Percentiles rank a stretch among this genome's conserved stretches.
phyloP scores from a whole-genome alignment of 2,329 filamentous ascomycete genomes.

The Fusarium subtropicale region DNA sequence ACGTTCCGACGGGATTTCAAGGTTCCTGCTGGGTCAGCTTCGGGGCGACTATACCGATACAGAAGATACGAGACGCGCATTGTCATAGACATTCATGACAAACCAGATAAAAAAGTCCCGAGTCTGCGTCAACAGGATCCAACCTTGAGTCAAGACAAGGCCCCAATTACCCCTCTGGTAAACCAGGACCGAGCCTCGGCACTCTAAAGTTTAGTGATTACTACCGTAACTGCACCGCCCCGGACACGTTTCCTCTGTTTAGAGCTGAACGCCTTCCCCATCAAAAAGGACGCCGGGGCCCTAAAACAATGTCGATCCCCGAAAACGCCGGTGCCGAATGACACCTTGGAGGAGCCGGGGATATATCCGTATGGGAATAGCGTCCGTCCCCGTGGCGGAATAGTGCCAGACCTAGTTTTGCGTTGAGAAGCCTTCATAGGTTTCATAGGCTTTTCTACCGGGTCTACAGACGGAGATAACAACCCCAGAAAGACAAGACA shows the following conservation, averaged over 20 bases:
- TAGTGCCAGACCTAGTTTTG: conserved; percentile 13
- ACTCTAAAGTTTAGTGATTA: conserved; percentile 1
- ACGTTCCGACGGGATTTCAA: not conserved
- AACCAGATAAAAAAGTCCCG: conserved; percentile 1
- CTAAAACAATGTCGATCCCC: conserved; percentile 33
- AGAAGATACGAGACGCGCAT: conserved; percentile 5
- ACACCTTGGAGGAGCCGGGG: conserved; percentile 26
- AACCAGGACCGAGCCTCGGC: conserved; percentile 21
- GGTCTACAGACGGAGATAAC: conserved; percentile 32
- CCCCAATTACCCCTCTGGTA: conserved; percentile 25
- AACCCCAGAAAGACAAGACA: conserved; percentile 34
- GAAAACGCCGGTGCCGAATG: conserved; percentile 33
- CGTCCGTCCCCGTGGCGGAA: conserved; percentile 31
- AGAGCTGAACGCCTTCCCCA: conserved; percentile 25
- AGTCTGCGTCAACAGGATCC: not conserved
- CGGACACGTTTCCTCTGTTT: conserved; percentile 21
- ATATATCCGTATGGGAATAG: conserved; percentile 46
- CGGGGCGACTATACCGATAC: conserved; percentile 23
- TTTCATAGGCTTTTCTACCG: not conserved
- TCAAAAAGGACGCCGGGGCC: conserved; percentile 13
- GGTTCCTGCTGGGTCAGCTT: not conserved
- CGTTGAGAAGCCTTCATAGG: conserved; percentile 2
- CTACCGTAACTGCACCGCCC: not conserved
- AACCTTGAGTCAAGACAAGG: conserved; percentile 15
- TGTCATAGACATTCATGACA: not conserved